Base-by-base conservation (phyloP, 192 early-diverging fungal species). In the Kappamyces sp. region DNA sequence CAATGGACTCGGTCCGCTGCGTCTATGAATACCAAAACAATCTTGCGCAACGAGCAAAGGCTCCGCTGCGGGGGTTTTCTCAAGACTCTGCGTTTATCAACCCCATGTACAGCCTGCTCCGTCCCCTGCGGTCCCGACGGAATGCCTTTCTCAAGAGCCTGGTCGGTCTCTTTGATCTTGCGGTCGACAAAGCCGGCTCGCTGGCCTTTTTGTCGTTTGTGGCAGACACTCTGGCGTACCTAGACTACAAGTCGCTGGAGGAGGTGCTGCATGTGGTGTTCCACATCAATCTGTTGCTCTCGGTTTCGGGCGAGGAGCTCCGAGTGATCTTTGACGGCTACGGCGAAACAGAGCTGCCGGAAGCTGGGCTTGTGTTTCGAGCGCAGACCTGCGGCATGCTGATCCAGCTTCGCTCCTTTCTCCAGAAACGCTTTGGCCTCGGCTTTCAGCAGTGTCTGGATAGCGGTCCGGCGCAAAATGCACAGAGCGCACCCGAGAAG, bases 241-340 rank as follows among this genome's bases (percentile, higher is more conserved):
- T 97, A 6, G 81, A 91, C 51, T 93, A 84, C 65, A 87, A 86
- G 63, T 80, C 78, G 9, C 70, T 81, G 41, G 93, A 92, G 40
- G 94, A 97, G 71, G 79, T 93, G 10, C 62, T 92, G 23, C 74
- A 77, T 47, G 76, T 93, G 3, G 73, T 90, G 8, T 84, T 89
- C 68, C 77, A 83, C 49, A 76, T 87, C 47, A 82, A 86, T 67
- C 73, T 89, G 12, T 69, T 88, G 2, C 72, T 93, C 36, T 84
- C 90, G 1, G 80, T 88, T 13, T 70, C 79, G 2, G 91, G 86
- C 23, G 77, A 84, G 41, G 80, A 75, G 52, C 43, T 87, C 4
- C 64, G 75, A 3, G 79, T 58, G 12, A 40, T 61, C 12, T 61
- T 73, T 13, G 70, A 73, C n/a, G 62, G 49, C 9, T 47, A 41